Conservation (phyloP, 805 yeast species). For the Candida boleticola region DNA sequence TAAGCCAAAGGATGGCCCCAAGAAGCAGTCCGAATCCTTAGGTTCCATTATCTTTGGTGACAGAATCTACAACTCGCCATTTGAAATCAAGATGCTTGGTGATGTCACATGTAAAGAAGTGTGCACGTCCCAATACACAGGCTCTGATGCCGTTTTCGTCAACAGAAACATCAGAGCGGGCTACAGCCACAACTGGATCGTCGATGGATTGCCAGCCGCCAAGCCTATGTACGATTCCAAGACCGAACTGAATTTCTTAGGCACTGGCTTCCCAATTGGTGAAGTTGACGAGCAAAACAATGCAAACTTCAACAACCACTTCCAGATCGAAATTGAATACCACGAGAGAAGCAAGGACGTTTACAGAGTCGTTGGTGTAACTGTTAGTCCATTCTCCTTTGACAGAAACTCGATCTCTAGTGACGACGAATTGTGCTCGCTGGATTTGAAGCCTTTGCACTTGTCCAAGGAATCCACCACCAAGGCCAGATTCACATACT, state of each 20-base stretch:
- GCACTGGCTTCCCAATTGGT: conserved; percentile 82
- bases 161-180: conserved; percentile 78
- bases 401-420: conserved; percentile 27
- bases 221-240: conserved; percentile 53
- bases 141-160: conserved; percentile 70
- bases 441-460: conserved; percentile 39
- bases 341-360: conserved; percentile 67
- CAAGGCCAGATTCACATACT: conserved; percentile 76
- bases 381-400: conserved; percentile 66
- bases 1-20: conserved; percentile 61
- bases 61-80: conserved; percentile 91
- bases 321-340: conserved; percentile 74
- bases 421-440: conserved; percentile 29
- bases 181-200: conserved; percentile 85
- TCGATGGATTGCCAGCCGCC: conserved; percentile 95
- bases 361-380: conserved; percentile 88
- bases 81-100: conserved; percentile 73
- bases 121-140: conserved; percentile 61
- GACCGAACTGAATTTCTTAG: conserved; percentile 63
- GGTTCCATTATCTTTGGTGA: conserved; percentile 96
- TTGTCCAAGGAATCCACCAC: conserved; percentile 52
- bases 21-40: conserved; percentile 80
- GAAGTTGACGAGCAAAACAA: conserved; percentile 52
- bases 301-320: conserved; percentile 78
- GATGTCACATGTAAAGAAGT: conserved; percentile 65